Evolutionary conservation across 345 rosid species (phyloP).

Genomic region (Boechera stricta): DNA sequence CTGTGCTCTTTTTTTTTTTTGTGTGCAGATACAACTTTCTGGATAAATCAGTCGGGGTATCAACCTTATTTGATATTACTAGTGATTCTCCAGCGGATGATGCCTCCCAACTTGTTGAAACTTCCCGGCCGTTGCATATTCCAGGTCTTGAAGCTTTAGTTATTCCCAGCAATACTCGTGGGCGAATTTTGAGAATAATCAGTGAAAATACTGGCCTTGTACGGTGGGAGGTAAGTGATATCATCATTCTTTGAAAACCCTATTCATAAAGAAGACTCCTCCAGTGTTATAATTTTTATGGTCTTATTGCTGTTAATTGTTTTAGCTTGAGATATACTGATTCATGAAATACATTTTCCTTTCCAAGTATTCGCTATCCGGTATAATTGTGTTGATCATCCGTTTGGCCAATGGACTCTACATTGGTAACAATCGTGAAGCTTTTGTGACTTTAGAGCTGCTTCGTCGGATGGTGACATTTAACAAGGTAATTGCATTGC

Average conservation of each 20-base stretch:
- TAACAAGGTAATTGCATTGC: conserved; percentile 62
- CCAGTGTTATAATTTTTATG: conserved; percentile 4
- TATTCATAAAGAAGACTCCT: conserved; percentile 2
- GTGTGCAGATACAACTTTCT: conserved; percentile 82
- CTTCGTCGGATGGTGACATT: conserved; percentile 78
- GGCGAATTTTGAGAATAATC: conserved; percentile 66
- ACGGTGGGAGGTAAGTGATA: conserved; percentile 89
- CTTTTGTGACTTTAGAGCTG: conserved; percentile 68
- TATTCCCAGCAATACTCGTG: conserved; percentile 79
- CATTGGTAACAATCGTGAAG: conserved; percentile 62
- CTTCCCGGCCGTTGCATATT: conserved; percentile 61
- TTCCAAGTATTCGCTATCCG: conserved; percentile 74
- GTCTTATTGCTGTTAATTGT: conserved; percentile 6
- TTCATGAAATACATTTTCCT: conserved; percentile 27
- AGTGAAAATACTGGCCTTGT: conserved; percentile 75
- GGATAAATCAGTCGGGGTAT: conserved; percentile 84
- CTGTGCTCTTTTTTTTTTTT: conserved; percentile 14
- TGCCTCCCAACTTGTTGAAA: conserved; percentile 69
- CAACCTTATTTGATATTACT: conserved; percentile 73
- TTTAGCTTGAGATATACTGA: conserved; percentile 36
- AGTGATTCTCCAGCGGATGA: conserved; percentile 58
- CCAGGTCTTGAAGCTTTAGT: conserved; percentile 82
- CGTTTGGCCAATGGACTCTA: conserved; percentile 72
- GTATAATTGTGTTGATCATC: conserved; percentile 71
- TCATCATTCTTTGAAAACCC: not conserved